A percentile compares a stretch with the other conserved stretches of the same genome.
These are phyloP conservation scores for Sclerotinia sclerotiorum DNA, from an alignment of 2,329 filamentous ascomycete species.

Conservation along the genomic window DNA sequence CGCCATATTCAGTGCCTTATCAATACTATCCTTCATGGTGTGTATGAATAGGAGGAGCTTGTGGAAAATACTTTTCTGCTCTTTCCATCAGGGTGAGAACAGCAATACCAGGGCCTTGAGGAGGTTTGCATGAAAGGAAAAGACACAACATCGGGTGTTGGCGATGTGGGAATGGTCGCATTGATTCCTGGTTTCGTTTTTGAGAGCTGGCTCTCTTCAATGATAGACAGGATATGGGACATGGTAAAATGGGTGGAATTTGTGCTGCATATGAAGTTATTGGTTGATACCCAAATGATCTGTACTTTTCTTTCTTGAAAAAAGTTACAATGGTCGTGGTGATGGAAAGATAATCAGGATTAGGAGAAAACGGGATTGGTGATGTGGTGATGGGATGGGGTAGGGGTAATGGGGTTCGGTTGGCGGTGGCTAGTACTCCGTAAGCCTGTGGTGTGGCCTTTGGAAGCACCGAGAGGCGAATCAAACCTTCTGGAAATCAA, in stretches of 20 bases:
- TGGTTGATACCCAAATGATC: not conserved
- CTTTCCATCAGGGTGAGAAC: too few relatives aligned
- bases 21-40: conserved; percentile 16
- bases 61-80: not conserved
- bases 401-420: not conserved
- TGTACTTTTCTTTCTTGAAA: not conserved
- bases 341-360: too few relatives aligned
- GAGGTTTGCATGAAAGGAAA: not conserved
- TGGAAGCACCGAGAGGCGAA: too few relatives aligned
- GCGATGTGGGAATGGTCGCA: not conserved
- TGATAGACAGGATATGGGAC: not conserved
- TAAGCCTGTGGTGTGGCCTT: too few relatives aligned
- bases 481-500: not conserved
- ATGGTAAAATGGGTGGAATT: too few relatives aligned
- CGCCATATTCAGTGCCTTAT: not conserved
- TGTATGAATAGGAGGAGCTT: conserved; percentile 1
- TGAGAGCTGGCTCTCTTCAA: not conserved
- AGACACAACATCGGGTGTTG: too few relatives aligned
- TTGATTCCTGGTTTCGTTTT: not conserved
- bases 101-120: not conserved
- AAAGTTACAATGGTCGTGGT: not conserved
- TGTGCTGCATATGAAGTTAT: not conserved
- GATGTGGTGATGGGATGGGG: too few relatives aligned
- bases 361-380: not conserved
- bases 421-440: too few relatives aligned